Conservation (phyloP, 257 asterid genomes). For the Solanum megistacrolobum region DNA sequence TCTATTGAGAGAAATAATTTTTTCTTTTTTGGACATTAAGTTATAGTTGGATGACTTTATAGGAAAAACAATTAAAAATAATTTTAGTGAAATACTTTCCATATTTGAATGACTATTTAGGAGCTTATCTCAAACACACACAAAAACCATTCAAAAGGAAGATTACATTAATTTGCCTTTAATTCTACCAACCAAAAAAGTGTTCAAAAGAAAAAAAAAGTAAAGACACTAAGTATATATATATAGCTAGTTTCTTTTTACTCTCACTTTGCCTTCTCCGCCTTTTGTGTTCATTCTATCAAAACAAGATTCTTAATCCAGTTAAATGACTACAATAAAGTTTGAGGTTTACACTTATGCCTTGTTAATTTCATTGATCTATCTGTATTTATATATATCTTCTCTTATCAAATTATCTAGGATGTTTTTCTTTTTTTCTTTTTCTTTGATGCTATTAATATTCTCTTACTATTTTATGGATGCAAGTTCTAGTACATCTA, state of each 20-base stretch:
- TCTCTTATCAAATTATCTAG: no score
- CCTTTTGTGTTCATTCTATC: not conserved
- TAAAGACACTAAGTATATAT: not conserved
- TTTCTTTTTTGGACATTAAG: not conserved
- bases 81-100: no score
- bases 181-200: not conserved
- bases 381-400: no score
- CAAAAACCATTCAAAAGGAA: not conserved
- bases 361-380: no score
- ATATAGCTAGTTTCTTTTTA: not conserved
- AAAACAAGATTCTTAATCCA: not conserved
- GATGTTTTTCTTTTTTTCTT: no score
- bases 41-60: not conserved
- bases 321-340: not conserved
- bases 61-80: no score
- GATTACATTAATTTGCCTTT: not conserved
- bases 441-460: no score
- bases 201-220: not conserved
- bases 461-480: not conserved
- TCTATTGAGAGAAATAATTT: no score
- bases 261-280: not conserved
- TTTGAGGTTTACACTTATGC: not conserved
- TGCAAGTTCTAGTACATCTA: not conserved
- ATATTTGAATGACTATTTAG: no score
- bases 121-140: not conserved